phyloP scores from a whole-genome alignment of 306 rosid genomes.

The Vigna angularis region DNA sequence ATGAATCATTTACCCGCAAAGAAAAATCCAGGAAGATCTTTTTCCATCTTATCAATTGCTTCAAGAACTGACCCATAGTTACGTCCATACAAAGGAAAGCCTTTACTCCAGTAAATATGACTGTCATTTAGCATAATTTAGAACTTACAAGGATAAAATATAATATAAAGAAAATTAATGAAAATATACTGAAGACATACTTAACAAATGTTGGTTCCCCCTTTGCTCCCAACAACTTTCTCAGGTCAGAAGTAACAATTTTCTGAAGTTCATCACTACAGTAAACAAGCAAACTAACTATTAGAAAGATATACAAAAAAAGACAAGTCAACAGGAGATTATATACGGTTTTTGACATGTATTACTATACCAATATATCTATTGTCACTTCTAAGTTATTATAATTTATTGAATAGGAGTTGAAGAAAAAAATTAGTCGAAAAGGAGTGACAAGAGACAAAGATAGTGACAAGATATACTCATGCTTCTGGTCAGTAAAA shows the following conservation, averaged over 20 bases:
- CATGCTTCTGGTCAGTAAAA: constrained; percentile 17
- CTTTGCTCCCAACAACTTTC: constrained; percentile 85
- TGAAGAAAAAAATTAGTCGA: too few species aligned
- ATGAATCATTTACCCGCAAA: constrained; percentile 71
- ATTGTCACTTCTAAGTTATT: not conserved
- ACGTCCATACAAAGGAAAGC: constrained; percentile 87
- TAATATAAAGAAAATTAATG: not conserved
- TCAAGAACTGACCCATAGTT: constrained; percentile 77
- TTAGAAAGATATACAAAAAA: constrained; percentile 33
- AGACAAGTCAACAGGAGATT: constrained; percentile 23
- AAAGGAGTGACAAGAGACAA: not conserved
- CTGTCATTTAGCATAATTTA: constrained; percentile 57
- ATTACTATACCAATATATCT: not conserved
- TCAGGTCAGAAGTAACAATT: constrained; percentile 81
- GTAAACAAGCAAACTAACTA: constrained; percentile 37
- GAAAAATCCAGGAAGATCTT: constrained; percentile 87
- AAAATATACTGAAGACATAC: constrained; percentile 54
- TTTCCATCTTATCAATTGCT: constrained; percentile 88
- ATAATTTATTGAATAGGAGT: not conserved
- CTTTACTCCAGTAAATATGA: constrained; percentile 89
- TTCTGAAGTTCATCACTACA: constrained; percentile 75
- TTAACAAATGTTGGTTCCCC: constrained; percentile 86
- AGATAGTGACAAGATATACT: not conserved
- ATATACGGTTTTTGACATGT: constrained; percentile 5
- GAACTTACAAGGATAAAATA: constrained; percentile 27